Conservation (phyloP, 345 rosid species). For the Moringa oleifera region DNA sequence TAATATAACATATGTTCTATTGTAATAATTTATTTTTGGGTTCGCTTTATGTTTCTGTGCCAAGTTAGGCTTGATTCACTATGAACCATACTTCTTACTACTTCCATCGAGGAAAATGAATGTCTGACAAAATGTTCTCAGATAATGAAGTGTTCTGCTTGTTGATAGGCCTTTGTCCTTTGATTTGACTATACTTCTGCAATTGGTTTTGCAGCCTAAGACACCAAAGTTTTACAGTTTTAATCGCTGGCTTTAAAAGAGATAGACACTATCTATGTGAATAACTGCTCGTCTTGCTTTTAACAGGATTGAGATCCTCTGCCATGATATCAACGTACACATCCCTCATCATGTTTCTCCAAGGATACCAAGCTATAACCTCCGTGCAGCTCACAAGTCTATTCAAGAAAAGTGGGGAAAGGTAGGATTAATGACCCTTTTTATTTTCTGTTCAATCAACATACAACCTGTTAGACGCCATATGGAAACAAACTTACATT, state of each 20-base stretch:
- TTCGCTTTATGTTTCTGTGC: too few relatives aligned
- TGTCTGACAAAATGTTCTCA: too few relatives aligned
- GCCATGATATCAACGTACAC: conserved; percentile 86
- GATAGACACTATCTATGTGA: neutral
- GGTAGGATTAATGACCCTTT: conserved; percentile 30
- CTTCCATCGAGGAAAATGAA: too few relatives aligned
- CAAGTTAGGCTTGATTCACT: too few relatives aligned
- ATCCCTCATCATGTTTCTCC: conserved; percentile 75
- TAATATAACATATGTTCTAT: too few relatives aligned
- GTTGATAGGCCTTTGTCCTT: too few relatives aligned
- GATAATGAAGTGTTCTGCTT: too few relatives aligned
- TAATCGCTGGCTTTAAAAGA: too few relatives aligned
- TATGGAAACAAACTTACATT: neutral
- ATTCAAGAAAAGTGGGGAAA: conserved; percentile 91
- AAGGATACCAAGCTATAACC: conserved; percentile 84
- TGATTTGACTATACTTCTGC: neutral
- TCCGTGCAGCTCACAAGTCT: conserved; percentile 65
- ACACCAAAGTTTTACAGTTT: neutral
- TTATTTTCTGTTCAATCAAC: neutral
- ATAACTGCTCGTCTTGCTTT: conserved; percentile 17
- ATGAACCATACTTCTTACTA: too few relatives aligned
- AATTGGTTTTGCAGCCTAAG: neutral
- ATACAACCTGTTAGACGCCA: neutral
- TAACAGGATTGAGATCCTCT: conserved; percentile 83
- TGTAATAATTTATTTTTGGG: too few relatives aligned